These are phyloP conservation scores for Paradendryphiella salina DNA, from an alignment of 2,329 filamentous ascomycete genomes.

Conservation along the genomic window DNA sequence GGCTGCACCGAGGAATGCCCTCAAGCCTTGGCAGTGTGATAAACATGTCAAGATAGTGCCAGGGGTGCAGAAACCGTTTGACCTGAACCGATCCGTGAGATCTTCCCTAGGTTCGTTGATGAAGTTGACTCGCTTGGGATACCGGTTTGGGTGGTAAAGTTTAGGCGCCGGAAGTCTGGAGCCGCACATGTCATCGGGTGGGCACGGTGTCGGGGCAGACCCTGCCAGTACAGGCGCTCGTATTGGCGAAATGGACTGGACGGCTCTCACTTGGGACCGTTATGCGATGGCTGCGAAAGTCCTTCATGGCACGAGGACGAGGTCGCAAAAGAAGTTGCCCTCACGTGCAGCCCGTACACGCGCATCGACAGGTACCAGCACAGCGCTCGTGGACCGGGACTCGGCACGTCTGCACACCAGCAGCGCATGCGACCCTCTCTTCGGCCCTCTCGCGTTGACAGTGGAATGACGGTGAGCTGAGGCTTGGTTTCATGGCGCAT, in stretches of 20 bases:
- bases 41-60: slow-evolving; percentile 2
- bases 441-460: slow-evolving; percentile 9
- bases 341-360: too few species aligned
- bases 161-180: slow-evolving; percentile 10
- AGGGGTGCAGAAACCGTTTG: slow-evolving; percentile 8
- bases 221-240: background rate
- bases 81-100: slow-evolving; percentile 7
- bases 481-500: slow-evolving; percentile 32
- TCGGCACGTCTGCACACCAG: background rate
- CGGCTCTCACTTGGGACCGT: background rate
- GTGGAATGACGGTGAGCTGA: slow-evolving; percentile 9
- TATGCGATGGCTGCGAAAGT: background rate
- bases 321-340: too few species aligned
- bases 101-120: slow-evolving; percentile 8
- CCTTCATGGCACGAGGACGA: too few species aligned
- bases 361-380: background rate
- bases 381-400: background rate
- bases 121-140: slow-evolving; percentile 9
- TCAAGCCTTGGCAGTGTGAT: slow-evolving; percentile 8
- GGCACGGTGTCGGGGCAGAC: background rate
- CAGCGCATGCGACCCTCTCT: background rate
- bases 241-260: background rate
- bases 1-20: background rate
- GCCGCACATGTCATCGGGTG: slow-evolving; percentile 11
- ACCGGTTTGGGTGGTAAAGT: slow-evolving; percentile 1